Conservation (phyloP, 108 stramenopile genomes). For the Epipyxis sp. region DNA sequence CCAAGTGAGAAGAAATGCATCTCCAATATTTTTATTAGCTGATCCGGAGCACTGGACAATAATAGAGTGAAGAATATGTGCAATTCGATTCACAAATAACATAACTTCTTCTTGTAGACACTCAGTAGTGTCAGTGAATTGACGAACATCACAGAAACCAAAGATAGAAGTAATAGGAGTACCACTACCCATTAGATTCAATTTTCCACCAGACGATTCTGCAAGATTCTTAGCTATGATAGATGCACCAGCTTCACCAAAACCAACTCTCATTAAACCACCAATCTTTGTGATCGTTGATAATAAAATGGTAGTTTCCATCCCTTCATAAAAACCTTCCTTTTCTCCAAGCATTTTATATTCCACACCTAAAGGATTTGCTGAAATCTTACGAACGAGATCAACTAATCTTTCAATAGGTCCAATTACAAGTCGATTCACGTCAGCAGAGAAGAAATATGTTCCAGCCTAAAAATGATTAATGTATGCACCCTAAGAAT, state of each 20-base stretch:
- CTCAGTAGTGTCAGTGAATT: constrained; percentile 73
- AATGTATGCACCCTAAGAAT: not conserved
- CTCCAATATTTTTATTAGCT: constrained; percentile 94
- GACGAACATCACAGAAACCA: constrained; percentile 85
- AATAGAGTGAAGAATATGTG: constrained; percentile 80
- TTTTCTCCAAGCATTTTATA: constrained; percentile 31
- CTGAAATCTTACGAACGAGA: constrained; percentile 34
- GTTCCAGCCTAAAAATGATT: too few species aligned
- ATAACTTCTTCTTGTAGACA: constrained; percentile 83
- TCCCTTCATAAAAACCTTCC: constrained; percentile 45
- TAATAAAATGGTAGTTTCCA: constrained; percentile 87
- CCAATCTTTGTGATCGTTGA: constrained; percentile 85
- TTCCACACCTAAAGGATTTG: constrained; percentile 34
- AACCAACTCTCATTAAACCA: constrained; percentile 84
- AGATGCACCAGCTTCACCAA: constrained; percentile 91
- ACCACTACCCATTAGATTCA: constrained; percentile 82
- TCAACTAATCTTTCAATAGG: constrained; percentile 71
- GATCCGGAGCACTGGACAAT: constrained; percentile 81
- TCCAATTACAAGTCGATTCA: constrained; percentile 64
- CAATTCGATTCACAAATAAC: constrained; percentile 90
- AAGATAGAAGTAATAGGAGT: constrained; percentile 82
- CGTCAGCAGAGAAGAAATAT: constrained; percentile 61
- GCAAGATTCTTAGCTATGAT: constrained; percentile 89
- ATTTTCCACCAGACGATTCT: constrained; percentile 49
- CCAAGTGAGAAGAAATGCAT: constrained; percentile 87